Percentiles rank a stretch among this genome's conserved stretches.
These are phyloP conservation scores for Phoenix dactylifera DNA, from an alignment of 176 grass and related monocot species.

Conservation along the genomic window DNA sequence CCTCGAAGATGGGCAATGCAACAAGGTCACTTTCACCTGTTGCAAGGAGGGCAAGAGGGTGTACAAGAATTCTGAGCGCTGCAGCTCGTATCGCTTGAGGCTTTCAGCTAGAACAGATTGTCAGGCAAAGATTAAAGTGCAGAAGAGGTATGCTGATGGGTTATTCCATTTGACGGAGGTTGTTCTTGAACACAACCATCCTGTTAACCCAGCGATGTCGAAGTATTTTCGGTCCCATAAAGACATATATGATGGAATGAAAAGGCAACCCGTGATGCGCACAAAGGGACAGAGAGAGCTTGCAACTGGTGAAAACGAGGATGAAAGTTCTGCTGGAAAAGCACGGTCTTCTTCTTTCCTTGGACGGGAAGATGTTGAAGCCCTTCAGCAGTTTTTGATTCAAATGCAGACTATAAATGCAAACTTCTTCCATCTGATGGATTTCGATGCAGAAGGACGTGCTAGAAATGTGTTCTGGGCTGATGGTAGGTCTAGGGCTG, in stretches of 20 bases:
- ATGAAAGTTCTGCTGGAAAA: neutral
- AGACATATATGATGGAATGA: conserved; percentile 2
- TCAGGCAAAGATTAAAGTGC: conserved; percentile 11
- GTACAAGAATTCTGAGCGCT: conserved; percentile 9
- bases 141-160: conserved; percentile 7
- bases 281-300: conserved; percentile 1
- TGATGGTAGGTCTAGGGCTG: neutral
- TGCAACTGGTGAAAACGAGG: neutral
- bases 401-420: conserved; percentile 2
- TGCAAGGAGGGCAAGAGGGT: conserved; percentile 13
- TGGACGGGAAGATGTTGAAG: neutral
- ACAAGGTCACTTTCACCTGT: conserved; percentile 10
- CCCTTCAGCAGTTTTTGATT: conserved; percentile 9
- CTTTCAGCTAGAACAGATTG: conserved; percentile 5
- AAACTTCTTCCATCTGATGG: conserved; percentile 12
- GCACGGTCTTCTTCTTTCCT: neutral
- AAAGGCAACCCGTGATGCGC: conserved; percentile 3
- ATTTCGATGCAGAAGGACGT: conserved; percentile 2
- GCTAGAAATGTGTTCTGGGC: conserved; percentile 10
- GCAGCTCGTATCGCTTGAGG: conserved; percentile 5
- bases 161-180: conserved; percentile 10
- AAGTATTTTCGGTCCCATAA: conserved; percentile 10
- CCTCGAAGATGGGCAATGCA: conserved; percentile 7
- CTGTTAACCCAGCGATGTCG: conserved; percentile 6
- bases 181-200: conserved; percentile 13